phyloP scores from a whole-genome alignment of 495 filamentous ascomycete species.

The Penicillium canariense region DNA sequence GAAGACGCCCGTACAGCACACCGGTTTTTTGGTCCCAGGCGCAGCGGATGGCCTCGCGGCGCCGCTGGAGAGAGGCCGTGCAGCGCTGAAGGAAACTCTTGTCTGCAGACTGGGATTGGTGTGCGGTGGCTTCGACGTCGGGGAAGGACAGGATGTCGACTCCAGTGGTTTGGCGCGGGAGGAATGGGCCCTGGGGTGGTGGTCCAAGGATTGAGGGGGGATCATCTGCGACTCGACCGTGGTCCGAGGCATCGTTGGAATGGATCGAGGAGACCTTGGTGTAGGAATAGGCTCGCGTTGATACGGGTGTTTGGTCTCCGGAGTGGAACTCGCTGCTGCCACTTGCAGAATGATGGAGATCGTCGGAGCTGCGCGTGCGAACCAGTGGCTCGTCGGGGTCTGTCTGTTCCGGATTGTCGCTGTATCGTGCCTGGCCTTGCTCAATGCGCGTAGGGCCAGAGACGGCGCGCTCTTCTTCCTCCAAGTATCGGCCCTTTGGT shows the following conservation, averaged over 20 bases:
- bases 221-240: constrained; percentile 28
- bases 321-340: constrained; percentile 35
- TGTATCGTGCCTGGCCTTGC: constrained; percentile 63
- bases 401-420: constrained; percentile 54
- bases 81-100: constrained; percentile 24
- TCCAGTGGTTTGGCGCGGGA: constrained; percentile 38
- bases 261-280: constrained; percentile 33
- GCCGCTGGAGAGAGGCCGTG: constrained; percentile 23
- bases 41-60: constrained; percentile 15
- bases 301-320: constrained; percentile 43
- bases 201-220: constrained; percentile 29
- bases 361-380: constrained; percentile 32
- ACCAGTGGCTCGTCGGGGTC: constrained; percentile 46
- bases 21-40: constrained; percentile 23
- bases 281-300: constrained; percentile 33
- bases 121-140: constrained; percentile 35
- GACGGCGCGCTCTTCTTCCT: constrained; percentile 59
- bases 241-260: constrained; percentile 9
- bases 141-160: constrained; percentile 46
- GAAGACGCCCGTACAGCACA: constrained; percentile 49
- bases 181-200: constrained; percentile 39
- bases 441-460: constrained; percentile 50
- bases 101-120: constrained; percentile 15
- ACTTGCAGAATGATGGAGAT: constrained; percentile 22
- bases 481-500: constrained; percentile 59